Base-by-base conservation (phyloP, 352 stramenopile species). In the Blastocystis sp. region DNA sequence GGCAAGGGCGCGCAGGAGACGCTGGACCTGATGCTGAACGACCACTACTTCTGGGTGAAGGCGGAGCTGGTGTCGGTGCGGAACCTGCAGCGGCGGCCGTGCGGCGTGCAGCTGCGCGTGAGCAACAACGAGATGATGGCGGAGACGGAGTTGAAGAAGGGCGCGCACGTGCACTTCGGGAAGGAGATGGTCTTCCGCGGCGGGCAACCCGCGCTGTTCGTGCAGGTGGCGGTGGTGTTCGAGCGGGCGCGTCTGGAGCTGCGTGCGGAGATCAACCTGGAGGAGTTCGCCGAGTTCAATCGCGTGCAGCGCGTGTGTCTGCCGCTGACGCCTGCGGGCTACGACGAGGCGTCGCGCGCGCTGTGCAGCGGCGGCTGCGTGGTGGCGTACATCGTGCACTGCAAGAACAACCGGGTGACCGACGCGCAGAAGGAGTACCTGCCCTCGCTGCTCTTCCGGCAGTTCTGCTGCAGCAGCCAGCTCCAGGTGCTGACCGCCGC, bases 1-100 rank as follows among this genome's bases (percentile, higher is more conserved):
- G 24, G 24, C 19, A 45, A 52, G 24, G 42, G 17, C 21, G 28
- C n/a, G 28, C 10, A 48, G 45, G 9, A 10, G 34, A 52, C 24
- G 34, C 34, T 81, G 71, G 71, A 81, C n/a, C 71, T 81, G 21
- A 24, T 81, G 28, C 45, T 81, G 57, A 81, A 81, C 54, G 71
- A 81, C 43, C 48, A 81, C 24, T 81, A 81, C 60, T 81, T 66
- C 71, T 81, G 71, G 71, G 3, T 81, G 0, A 63, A 66, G 2
- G 21, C 66, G 17, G 48, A 54, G 38, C 52, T 66, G 9, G 57
- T 81, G 3, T 63, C 40, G 7, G 66, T 81, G 40, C 71, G 45
- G 1, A 64, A 64, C 66, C 71, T 81, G 3, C 71, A 81, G 9
- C 71, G 71, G 11, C 38, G 48, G 17, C 34, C 69, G 54, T 84